Conservation (phyloP, 495 filamentous ascomycete species). For the Penicillium ucsense region DNA sequence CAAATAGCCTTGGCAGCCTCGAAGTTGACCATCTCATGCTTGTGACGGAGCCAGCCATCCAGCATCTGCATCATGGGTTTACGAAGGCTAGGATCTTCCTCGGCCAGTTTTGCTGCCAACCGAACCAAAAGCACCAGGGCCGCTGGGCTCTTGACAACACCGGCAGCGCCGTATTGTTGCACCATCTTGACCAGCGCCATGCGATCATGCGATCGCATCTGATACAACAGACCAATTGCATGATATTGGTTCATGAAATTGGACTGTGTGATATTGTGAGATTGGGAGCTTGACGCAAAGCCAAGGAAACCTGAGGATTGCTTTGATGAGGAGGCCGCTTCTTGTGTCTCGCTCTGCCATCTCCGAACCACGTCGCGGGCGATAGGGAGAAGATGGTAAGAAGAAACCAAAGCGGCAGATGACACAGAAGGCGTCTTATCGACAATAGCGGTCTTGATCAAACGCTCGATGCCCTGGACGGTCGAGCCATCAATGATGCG, state of each 20-base stretch:
- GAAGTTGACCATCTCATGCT: conserved; percentile 99
- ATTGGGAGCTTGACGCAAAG: conserved; percentile 63
- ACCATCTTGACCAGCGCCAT: conserved; percentile 99
- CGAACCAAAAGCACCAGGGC: conserved; percentile 87
- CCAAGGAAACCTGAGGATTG: conserved; percentile 83
- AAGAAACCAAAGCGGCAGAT: conserved; percentile 91
- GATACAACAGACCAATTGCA: conserved; percentile 92
- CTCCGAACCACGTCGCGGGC: conserved; percentile 90
- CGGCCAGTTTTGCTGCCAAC: conserved; percentile 86
- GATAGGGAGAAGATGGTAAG: conserved; percentile 95
- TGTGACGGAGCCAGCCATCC: conserved; percentile 94
- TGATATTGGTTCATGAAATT: conserved; percentile 98
- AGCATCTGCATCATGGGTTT: conserved; percentile 92
- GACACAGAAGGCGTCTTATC: conserved; percentile 98
- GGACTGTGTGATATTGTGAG: conserved; percentile 56
- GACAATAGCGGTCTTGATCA: conserved; percentile 98
- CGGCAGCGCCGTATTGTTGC: conserved; percentile 87
- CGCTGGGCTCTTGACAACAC: conserved; percentile 88
- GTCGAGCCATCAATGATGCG: conserved; percentile 98
- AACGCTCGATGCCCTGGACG: conserved; percentile 93
- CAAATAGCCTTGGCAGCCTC: conserved; percentile 98
- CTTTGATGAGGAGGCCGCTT: conserved; percentile 84
- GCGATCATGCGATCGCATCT: conserved; percentile 94
- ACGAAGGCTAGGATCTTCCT: conserved; percentile 80
- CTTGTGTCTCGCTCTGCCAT: conserved; percentile 98